Conservation (phyloP, 805 yeast species). For the Lachancea sp. region DNA sequence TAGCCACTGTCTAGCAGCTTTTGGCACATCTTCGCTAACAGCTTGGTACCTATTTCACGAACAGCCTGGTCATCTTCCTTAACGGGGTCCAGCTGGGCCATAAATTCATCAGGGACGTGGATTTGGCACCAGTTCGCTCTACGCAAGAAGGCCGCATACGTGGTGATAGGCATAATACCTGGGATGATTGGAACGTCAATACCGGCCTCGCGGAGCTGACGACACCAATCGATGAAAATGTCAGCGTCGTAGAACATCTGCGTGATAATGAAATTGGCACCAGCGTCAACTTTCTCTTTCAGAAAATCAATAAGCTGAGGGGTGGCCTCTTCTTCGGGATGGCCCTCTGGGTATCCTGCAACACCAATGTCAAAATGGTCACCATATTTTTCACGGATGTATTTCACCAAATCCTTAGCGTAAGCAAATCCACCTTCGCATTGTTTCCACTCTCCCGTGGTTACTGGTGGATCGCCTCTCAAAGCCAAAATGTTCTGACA, state of each 20-base stretch:
- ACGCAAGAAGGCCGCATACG: slow-evolving; percentile 86
- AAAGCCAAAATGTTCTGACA: slow-evolving; percentile 93
- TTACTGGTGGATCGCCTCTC: slow-evolving; percentile 90
- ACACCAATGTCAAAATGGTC: slow-evolving; percentile 91
- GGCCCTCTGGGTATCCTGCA: slow-evolving; percentile 97
- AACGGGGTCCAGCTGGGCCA: slow-evolving; percentile 65
- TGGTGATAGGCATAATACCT: slow-evolving; percentile 98
- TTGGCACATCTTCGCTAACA: slow-evolving; percentile 78
- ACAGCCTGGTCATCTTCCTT: slow-evolving; percentile 88
- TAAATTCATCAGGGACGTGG: slow-evolving; percentile 66
- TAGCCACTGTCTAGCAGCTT: slow-evolving; percentile 62
- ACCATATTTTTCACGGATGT: slow-evolving; percentile 74
- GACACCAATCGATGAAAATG: slow-evolving; percentile 75
- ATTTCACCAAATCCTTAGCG: slow-evolving; percentile 77
- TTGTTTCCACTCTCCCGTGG: slow-evolving; percentile 35
- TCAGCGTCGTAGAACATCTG: slow-evolving; percentile 97
- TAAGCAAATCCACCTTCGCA: slow-evolving; percentile 72
- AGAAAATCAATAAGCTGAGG: slow-evolving; percentile 51
- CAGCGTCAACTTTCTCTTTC: slow-evolving; percentile 87
- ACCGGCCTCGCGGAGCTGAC: slow-evolving; percentile 60
- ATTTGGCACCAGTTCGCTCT: slow-evolving; percentile 94
- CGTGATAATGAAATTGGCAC: slow-evolving; percentile 89
- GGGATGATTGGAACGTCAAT: slow-evolving; percentile 86
- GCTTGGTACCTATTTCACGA: slow-evolving; percentile 75
- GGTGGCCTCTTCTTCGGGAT: slow-evolving; percentile 72